Evolutionary conservation across 2,329 filamentous ascomycete species (phyloP).

Genomic region (Simplicillium sp.): DNA sequence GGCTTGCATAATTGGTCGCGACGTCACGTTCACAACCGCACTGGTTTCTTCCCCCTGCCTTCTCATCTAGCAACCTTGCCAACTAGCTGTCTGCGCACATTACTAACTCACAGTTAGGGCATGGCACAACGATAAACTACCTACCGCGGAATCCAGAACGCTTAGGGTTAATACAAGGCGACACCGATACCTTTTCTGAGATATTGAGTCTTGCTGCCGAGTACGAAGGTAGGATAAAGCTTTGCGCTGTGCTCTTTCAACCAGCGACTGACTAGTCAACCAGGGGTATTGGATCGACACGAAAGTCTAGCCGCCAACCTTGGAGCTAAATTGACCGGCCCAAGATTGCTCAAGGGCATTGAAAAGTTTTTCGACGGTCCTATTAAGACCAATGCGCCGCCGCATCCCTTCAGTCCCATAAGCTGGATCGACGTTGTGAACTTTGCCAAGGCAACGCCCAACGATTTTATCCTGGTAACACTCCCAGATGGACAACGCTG

Average conservation of each 20-base stretch:
- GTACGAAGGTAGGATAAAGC: slow-evolving; percentile 53
- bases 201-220: slow-evolving; percentile 64
- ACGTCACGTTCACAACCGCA: no score
- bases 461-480: slow-evolving; percentile 65
- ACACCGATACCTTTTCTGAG: slow-evolving; percentile 60
- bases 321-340: slow-evolving; percentile 72
- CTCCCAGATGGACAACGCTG: slow-evolving; percentile 59
- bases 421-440: slow-evolving; percentile 82
- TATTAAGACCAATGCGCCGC: slow-evolving; percentile 43
- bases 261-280: slow-evolving; percentile 2
- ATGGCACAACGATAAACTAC: slow-evolving; percentile 37
- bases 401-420: slow-evolving; percentile 53
- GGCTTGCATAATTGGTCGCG: no score
- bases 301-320: slow-evolving; percentile 82
- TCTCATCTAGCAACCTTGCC: no score
- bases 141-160: slow-evolving; percentile 34
- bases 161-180: slow-evolving; percentile 42
- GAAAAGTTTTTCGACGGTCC: slow-evolving; percentile 79
- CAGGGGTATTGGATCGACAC: slow-evolving; percentile 70
- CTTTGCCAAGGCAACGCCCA: slow-evolving; percentile 71
- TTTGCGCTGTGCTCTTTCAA: slow-evolving; percentile 4
- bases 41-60: no score
- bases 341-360: slow-evolving; percentile 76
- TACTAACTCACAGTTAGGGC: background rate
- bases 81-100: no score